Percentiles rank a stretch among this genome's conserved stretches.
Evolutionary conservation across 1,284 basidiomycete species (phyloP).

Genomic region (Ustilago trichophora): DNA sequence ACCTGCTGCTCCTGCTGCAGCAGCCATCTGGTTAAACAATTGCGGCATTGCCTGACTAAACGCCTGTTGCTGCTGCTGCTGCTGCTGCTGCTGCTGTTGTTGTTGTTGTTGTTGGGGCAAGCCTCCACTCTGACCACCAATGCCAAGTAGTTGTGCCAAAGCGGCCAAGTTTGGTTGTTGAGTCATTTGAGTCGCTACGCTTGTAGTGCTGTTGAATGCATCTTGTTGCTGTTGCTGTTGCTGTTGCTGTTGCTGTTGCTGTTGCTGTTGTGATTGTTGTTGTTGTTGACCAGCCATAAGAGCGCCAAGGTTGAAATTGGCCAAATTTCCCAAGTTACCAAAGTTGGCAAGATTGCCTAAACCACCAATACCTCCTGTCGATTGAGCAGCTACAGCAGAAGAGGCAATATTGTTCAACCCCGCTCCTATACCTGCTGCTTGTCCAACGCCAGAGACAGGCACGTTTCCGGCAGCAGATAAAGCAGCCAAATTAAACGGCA

Average conservation of each 20-base stretch:
- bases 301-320: constrained; percentile 17
- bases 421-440: too few species aligned
- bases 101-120: constrained; percentile 1
- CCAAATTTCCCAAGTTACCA: constrained; percentile 6
- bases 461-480: constrained; percentile 32
- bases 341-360: not conserved
- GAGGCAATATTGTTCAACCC: constrained; percentile 1
- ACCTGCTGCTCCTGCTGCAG: too few species aligned
- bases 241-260: too few species aligned
- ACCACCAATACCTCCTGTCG: too few species aligned
- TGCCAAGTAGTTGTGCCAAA: constrained; percentile 19
- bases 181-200: too few species aligned
- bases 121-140: constrained; percentile 18
- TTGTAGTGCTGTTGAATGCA: too few species aligned
- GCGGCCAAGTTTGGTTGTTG: constrained; percentile 32
- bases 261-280: too few species aligned
- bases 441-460: constrained; percentile 19
- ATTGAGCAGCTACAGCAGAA: too few species aligned
- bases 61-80: constrained; percentile 7
- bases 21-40: constrained; percentile 6
- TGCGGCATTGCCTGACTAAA: constrained; percentile 15
- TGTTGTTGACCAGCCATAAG: constrained; percentile 1
- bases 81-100: constrained; percentile 8
- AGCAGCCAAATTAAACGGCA: constrained; percentile 40
- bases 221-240: too few species aligned